phyloP scores from a whole-genome alignment of 768 basidiomycete species.

The Xerocomus potaroensis region DNA sequence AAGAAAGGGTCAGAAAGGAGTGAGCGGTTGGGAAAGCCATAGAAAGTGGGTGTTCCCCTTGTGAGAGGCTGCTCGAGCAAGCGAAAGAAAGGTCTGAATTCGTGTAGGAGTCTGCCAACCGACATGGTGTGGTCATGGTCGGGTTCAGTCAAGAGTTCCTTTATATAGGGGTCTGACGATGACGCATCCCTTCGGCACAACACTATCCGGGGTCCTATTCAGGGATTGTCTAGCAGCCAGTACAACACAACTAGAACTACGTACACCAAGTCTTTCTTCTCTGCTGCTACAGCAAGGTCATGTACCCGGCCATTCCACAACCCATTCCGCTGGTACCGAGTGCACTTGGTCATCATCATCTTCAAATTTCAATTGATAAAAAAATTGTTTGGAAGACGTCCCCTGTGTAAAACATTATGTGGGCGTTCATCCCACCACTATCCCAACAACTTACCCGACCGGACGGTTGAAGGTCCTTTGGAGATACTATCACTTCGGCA shows the following conservation, averaged over 20 bases:
- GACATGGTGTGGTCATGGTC: constrained; percentile 44
- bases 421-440: constrained; percentile 2
- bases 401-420: constrained; percentile 17
- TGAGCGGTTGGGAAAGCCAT: constrained; percentile 31
- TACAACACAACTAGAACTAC: no score
- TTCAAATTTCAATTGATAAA: constrained; percentile 82
- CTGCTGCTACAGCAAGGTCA: not conserved
- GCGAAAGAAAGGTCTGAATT: constrained; percentile 72
- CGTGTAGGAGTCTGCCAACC: constrained; percentile 60
- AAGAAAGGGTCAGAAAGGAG: constrained; percentile 52
- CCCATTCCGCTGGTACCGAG: constrained; percentile 68
- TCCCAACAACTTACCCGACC: constrained; percentile 34
- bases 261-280: no score
- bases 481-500: constrained; percentile 75
- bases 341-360: constrained; percentile 86
- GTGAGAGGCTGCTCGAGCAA: constrained; percentile 69
- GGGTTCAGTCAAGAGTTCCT: not conserved
- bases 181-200: constrained; percentile 14
- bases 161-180: constrained; percentile 13
- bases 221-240: no score
- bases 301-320: constrained; percentile 73
- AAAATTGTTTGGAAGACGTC: constrained; percentile 44
- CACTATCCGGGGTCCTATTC: constrained; percentile 14
- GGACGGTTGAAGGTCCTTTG: constrained; percentile 38
- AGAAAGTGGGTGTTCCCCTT: constrained; percentile 26